Evolutionary conservation across 78 protist species (phyloP), one percentile per base, ranked within the genome.

Genomic region (Polysphondylium violaceum): DNA sequence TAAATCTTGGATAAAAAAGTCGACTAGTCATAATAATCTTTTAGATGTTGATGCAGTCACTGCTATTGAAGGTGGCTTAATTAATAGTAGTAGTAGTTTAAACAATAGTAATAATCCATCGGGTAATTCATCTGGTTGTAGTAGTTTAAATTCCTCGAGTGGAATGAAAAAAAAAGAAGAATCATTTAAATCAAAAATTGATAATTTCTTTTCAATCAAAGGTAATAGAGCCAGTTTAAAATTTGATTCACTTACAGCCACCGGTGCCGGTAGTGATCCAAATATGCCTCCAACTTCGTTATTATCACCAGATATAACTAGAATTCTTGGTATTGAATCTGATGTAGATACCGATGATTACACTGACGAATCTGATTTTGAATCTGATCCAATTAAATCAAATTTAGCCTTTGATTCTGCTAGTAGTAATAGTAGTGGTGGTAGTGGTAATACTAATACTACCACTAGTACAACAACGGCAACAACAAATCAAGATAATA

Each of bases 121-220:
- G n/a, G n/a, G n/a, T 41, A 71, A 38, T 50, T 36, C 63, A 2
- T 41, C 44, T 31, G 50, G 27, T 50, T 47, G 35, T 19, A 71
- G 77, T 71, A 36, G 31, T 17, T 7, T 16, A 21, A 36, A 27
- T 36, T 21, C 50, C 43, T n/a, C 51, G 23, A 47, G 77, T 31
- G 7, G 55, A 11, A 44, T 23, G 29, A 29, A 43, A 16, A 35
- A 35, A 0, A 55, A 50, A 29, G 51, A 64, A 23, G 16, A 8
- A 38, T 31, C 78, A 36, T 50, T 72, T 21, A 72, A 72, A 50
- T 72, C 78, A 31, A 72, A 72, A 56, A 36, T 72, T 33, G 78
- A 72, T 51, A 33, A 41, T 31, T 72, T 72, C 63, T 72, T 72
- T 31, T 36, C 44, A 19, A 33, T 40, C 1, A 68, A 43, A 25